These are phyloP conservation scores for Oryza brachyantha DNA, from an alignment of 176 grass and related monocot species.

Conservation along the genomic window DNA sequence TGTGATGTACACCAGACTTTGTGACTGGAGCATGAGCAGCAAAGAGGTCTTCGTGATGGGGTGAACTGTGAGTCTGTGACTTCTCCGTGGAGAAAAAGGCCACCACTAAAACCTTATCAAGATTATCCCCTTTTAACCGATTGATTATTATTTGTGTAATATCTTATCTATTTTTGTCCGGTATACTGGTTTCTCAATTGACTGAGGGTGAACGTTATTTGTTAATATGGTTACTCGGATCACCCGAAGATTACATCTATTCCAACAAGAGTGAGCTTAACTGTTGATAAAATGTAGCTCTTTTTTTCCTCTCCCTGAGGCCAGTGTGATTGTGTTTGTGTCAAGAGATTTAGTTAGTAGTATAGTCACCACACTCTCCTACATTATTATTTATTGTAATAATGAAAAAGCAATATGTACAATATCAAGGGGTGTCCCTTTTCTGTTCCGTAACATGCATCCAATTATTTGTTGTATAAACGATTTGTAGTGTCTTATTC, in stretches of 20 bases:
- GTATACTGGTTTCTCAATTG: conserved; percentile 25
- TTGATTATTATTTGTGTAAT: conserved; percentile 21
- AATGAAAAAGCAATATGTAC: conserved; percentile 10
- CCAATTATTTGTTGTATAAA: neutral
- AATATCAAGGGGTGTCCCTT: neutral
- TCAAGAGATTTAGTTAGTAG: conserved; percentile 19
- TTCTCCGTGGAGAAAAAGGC: neutral
- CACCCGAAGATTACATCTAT: conserved; percentile 20
- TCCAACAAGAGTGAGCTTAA: conserved; percentile 9
- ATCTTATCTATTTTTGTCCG: conserved; percentile 21
- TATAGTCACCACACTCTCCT: conserved; percentile 6
- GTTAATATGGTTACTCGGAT: conserved; percentile 45
- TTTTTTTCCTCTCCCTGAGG: neutral
- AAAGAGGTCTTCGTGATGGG: neutral
- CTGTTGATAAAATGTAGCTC: conserved; percentile 42
- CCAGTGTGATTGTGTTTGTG: neutral
- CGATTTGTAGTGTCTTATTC: neutral
- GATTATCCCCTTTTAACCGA: conserved; percentile 29
- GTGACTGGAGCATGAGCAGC: conserved; percentile 10
- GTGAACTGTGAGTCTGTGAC: conserved; percentile 30
- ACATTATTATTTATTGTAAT: conserved; percentile 30
- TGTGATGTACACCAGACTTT: conserved; percentile 12
- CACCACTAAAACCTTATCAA: conserved; percentile 19
- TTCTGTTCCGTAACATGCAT: neutral
- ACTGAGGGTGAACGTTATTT: conserved; percentile 27